A percentile compares a stretch with the other conserved stretches of the same genome.
Conservation (phyloP, 23 red algal genomes). For the Agarophyton chilense region DNA sequence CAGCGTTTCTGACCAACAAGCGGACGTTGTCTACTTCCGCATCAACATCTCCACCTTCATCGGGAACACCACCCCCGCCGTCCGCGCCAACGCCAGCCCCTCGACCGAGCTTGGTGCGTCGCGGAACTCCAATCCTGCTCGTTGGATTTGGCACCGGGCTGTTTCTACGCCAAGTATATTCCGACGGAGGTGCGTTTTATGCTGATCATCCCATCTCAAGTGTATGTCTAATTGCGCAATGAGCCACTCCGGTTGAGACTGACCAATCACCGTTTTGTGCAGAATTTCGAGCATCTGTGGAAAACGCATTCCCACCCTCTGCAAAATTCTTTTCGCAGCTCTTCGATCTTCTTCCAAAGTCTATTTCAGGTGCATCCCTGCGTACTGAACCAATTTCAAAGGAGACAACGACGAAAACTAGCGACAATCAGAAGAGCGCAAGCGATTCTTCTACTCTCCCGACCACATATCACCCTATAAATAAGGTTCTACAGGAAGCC, state of each 20-base stretch:
- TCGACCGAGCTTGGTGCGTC: constrained; percentile 9
- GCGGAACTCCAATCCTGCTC: neutral
- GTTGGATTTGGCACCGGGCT: neutral
- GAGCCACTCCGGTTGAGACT: neutral
- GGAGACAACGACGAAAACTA: neutral
- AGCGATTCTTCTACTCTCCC: neutral
- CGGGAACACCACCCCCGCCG: neutral
- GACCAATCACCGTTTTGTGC: neutral
- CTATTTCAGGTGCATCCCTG: neutral
- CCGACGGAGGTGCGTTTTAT: constrained; percentile 18
- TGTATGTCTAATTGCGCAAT: neutral
- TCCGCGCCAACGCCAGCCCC: neutral
- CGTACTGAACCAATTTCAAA: neutral
- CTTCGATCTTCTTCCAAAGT: constrained; percentile 9
- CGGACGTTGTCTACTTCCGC: neutral
- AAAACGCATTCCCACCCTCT: constrained; percentile 23
- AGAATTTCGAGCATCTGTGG: constrained; percentile 27
- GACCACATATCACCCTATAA: constrained; percentile 1
- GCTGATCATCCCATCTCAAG: neutral
- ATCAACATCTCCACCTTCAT: neutral
- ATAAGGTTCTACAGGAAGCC: neutral
- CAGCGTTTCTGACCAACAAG: neutral
- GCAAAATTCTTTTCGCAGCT: constrained; percentile 11
- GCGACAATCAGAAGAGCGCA: neutral
- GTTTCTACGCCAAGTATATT: constrained; percentile 8